Base-by-base conservation (phyloP, 1,284 basidiomycete genomes). In the Ustilago xerochloae region DNA sequence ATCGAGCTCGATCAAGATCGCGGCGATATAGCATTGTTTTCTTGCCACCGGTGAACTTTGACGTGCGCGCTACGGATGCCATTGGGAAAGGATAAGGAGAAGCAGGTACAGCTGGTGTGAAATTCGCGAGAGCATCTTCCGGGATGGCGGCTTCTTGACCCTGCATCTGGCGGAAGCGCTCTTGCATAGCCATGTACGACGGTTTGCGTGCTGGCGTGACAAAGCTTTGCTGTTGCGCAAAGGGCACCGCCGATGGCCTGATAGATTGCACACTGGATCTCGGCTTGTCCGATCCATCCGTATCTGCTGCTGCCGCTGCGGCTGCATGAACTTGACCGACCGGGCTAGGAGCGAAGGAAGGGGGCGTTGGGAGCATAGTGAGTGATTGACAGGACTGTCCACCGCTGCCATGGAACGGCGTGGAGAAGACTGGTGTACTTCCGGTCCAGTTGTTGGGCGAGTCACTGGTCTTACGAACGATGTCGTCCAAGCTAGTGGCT, bases 61-160 rank as follows among this genome's bases (percentile, higher is more conserved):
- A 59, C 1, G 35, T 57, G 18, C 62, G 55, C 28, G 55, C 59
- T 12, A 59, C 58, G 9, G 73, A 63, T 1, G 78, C 72, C 22
- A 75, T 30, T 3, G 81, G 78, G 77, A 83, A 81, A 6, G 81
- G 80, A 35, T 83, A 83, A 2, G 81, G 81, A 10, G 81, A 83
- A 3, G 71, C 59, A 5, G 77, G 80, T 15, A 75, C 72, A 8
- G 66, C 66, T 24, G 72, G 67, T 15, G 71, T 74, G 32, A 43
- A 55, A 22, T 51, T 57, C 2, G 58, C 65, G 46, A 55, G 18
- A 18, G 54, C 57, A 16, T 69, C 38, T 52, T 73, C 70, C 2
- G 64, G 61, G 28, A 73, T 67, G 1, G 70, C 48, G 24, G 70
- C 63, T 33, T 64, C 61, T 49, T 73, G 64, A 0, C 57, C 61